These are phyloP conservation scores for Aureobasidium subglaciale DNA, from an alignment of 2,329 filamentous ascomycete genomes.

Conservation along the genomic window DNA sequence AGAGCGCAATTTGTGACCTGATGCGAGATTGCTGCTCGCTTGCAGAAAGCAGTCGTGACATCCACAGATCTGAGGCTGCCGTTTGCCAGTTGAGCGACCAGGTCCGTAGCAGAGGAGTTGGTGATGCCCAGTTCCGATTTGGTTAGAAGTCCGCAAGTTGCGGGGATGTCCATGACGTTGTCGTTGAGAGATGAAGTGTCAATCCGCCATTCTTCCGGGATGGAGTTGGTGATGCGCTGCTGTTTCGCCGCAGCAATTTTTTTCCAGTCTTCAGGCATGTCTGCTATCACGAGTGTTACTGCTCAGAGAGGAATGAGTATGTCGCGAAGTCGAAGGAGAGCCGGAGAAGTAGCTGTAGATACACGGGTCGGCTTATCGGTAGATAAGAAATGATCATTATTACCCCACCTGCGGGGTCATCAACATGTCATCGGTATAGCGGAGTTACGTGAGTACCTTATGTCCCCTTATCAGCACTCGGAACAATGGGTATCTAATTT, in stretches of 20 bases:
- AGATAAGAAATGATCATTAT: background rate
- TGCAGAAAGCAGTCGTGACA: slow-evolving; percentile 45
- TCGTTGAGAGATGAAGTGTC: slow-evolving; percentile 32
- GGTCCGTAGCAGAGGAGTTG: slow-evolving; percentile 3
- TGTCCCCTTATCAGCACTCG: background rate
- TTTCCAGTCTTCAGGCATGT: slow-evolving; percentile 10
- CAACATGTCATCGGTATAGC: background rate
- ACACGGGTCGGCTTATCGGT: background rate
- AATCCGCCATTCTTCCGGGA: slow-evolving; percentile 53
- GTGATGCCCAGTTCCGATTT: slow-evolving; percentile 14
- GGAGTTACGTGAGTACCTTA: background rate
- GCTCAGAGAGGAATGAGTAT: background rate
- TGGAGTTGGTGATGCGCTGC: slow-evolving; percentile 31
- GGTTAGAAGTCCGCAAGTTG: slow-evolving; percentile 7
- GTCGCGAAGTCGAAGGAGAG: background rate
- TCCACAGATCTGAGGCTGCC: slow-evolving; percentile 38
- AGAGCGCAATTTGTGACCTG: slow-evolving; percentile 43
- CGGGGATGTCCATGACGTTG: slow-evolving; percentile 4
- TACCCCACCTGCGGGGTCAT: slow-evolving; percentile 2
- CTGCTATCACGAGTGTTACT: background rate
- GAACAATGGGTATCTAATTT: too few relatives aligned
- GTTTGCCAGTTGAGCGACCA: slow-evolving; percentile 1
- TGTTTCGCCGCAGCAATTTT: background rate
- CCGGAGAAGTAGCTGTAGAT: background rate
- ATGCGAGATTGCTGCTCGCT: slow-evolving; percentile 43